Conservation (phyloP, 2,329 filamentous ascomycete genomes). For the Trichoderma koningiopsis region DNA sequence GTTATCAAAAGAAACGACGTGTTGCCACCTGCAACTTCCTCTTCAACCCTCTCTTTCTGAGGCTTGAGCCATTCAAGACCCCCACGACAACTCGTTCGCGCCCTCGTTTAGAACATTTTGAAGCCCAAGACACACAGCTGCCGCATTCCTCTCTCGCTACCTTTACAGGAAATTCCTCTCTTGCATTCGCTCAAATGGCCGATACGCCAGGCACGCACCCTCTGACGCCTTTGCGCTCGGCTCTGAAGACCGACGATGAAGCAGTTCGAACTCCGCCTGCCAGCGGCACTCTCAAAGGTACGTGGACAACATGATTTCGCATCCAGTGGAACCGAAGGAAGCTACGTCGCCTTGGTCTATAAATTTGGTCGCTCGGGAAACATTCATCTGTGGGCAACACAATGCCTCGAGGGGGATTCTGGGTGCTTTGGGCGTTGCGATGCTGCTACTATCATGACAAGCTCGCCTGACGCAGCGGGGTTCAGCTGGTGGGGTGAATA, state of each 20-base stretch:
- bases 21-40: background rate
- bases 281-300: constrained; percentile 49
- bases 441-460: background rate
- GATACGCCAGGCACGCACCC: constrained; percentile 31
- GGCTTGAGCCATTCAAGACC: background rate
- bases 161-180: background rate
- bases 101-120: background rate
- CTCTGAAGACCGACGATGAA: constrained; percentile 49
- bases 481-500: constrained; percentile 5
- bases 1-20: background rate
- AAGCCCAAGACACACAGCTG: background rate
- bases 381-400: background rate
- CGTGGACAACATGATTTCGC: constrained; percentile 30
- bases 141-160: background rate
- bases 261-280: constrained; percentile 41
- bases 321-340: background rate
- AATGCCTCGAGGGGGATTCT: background rate
- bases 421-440: constrained; percentile 7
- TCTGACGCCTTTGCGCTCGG: constrained; percentile 42
- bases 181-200: constrained; percentile 31
- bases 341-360: background rate
- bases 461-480: constrained; percentile 11
- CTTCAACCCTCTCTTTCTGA: background rate
- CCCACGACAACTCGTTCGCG: background rate
- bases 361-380: background rate